Conservation (phyloP, 2,329 filamentous ascomycete species). For the Claviceps sp. region DNA sequence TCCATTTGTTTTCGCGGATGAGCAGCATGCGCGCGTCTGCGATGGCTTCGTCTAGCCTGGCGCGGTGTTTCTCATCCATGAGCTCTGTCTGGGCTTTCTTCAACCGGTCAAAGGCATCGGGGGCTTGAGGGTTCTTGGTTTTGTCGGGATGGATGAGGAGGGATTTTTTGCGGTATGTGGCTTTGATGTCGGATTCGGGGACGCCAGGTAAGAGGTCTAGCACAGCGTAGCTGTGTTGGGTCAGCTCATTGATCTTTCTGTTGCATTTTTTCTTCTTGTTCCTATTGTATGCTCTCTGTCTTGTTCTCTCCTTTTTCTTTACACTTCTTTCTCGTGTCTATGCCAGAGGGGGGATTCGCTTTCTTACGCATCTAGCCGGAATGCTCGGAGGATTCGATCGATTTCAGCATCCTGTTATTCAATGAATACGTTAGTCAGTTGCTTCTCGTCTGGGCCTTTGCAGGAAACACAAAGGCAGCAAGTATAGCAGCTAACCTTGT, state of each 20-base stretch:
- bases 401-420: slow-evolving; percentile 72
- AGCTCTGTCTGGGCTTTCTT: slow-evolving; percentile 89
- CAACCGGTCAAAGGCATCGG: slow-evolving; percentile 90
- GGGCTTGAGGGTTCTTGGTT: slow-evolving; percentile 77
- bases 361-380: slow-evolving; percentile 51
- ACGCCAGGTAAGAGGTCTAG: slow-evolving; percentile 93
- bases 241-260: background rate
- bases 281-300: too few species aligned
- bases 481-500: slow-evolving; percentile 53
- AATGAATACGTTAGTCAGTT: slow-evolving; percentile 8
- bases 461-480: too few species aligned
- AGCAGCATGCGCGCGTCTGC: slow-evolving; percentile 90
- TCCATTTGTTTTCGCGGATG: slow-evolving; percentile 90
- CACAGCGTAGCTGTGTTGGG: slow-evolving; percentile 59
- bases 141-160: slow-evolving; percentile 98
- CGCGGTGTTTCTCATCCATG: slow-evolving; percentile 86
- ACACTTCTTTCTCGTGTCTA: background rate
- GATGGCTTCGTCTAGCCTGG: slow-evolving; percentile 81
- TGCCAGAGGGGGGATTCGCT: background rate
- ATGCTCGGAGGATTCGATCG: slow-evolving; percentile 82
- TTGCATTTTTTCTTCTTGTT: background rate
- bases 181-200: slow-evolving; percentile 90
- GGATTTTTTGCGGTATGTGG: slow-evolving; percentile 91
- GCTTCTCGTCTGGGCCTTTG: background rate
- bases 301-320: background rate